Conservation (phyloP, 2,329 filamentous ascomycete genomes). For the Penicillium verrucosum region DNA sequence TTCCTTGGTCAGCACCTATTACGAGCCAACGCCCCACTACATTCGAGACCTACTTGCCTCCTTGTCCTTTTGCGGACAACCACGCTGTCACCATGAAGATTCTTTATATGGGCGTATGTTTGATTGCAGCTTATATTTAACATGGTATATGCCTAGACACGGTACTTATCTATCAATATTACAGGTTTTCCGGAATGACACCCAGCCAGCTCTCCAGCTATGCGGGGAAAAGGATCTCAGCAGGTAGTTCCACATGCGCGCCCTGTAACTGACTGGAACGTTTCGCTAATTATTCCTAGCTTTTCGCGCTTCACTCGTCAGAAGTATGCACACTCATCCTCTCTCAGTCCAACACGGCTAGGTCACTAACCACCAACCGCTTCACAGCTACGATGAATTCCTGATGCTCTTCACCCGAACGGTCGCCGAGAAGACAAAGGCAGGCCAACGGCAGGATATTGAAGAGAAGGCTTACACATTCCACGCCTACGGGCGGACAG, state of each 20-base stretch:
- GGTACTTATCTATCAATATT: background rate
- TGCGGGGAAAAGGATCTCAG: slow-evolving; percentile 72
- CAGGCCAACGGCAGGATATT: slow-evolving; percentile 80
- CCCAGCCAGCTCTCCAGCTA: slow-evolving; percentile 72
- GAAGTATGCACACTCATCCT: slow-evolving; percentile 50
- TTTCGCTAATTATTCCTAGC: slow-evolving; percentile 17
- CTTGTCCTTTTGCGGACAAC: slow-evolving; percentile 5
- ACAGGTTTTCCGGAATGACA: slow-evolving; percentile 80
- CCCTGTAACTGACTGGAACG: background rate
- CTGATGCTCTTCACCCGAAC: slow-evolving; percentile 84
- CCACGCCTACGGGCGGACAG: slow-evolving; percentile 68
- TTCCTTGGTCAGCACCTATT: background rate
- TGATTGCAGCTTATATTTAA: background rate
- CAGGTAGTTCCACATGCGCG: slow-evolving; percentile 29
- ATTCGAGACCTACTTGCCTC: slow-evolving; percentile 1
- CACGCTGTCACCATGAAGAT: slow-evolving; percentile 68
- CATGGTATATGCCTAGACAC: background rate
- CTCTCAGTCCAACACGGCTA: slow-evolving; percentile 1
- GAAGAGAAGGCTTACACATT: slow-evolving; percentile 57
- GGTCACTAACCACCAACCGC: slow-evolving; percentile 1
- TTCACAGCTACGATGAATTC: slow-evolving; percentile 58
- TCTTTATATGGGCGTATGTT: slow-evolving; percentile 77
- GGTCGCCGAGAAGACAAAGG: slow-evolving; percentile 77
- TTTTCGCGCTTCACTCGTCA: slow-evolving; percentile 77
- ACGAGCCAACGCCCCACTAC: background rate